These are phyloP conservation scores for Komagataella pseudopastoris DNA, from an alignment of 805 yeast species.

Conservation along the genomic window DNA sequence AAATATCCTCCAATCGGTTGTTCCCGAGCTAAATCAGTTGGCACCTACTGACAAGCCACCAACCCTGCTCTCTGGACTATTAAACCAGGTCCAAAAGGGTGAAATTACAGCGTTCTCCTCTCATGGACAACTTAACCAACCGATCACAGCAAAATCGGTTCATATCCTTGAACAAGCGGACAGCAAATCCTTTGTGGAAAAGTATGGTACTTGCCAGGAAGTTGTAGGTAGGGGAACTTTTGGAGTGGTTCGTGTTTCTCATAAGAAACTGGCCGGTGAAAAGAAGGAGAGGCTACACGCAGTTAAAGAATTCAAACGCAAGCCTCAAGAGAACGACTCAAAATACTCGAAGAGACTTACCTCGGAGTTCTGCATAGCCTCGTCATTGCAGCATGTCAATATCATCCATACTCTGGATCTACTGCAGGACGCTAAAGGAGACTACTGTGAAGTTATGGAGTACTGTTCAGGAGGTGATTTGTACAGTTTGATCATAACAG, in stretches of 20 bases:
- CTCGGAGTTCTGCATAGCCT: constrained; percentile 72
- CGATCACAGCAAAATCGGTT: constrained; percentile 8
- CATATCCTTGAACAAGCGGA: constrained; percentile 10
- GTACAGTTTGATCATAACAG: constrained; percentile 58
- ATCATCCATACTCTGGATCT: constrained; percentile 68
- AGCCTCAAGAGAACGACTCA: constrained; percentile 46
- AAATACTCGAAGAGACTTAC: constrained; percentile 64
- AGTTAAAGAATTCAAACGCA: constrained; percentile 71
- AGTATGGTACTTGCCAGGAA: constrained; percentile 92
- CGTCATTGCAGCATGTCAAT: constrained; percentile 64
- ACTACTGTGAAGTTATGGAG: constrained; percentile 78
- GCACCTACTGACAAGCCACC: constrained; percentile 31
- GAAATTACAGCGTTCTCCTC: constrained; percentile 16
- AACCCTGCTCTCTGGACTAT: constrained; percentile 55
- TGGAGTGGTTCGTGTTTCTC: constrained; percentile 86
- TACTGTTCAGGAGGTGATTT: constrained; percentile 75
- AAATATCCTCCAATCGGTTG: constrained; percentile 30
- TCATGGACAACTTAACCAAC: constrained; percentile 8
- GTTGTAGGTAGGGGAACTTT: constrained; percentile 89
- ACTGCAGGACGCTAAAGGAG: constrained; percentile 70
- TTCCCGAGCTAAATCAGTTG: constrained; percentile 4
- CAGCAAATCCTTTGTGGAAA: constrained; percentile 57
- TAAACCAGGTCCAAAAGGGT: constrained; percentile 36
- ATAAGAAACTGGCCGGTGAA: constrained; percentile 34
- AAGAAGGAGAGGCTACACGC: constrained; percentile 51